Percentiles rank a stretch among this genome's conserved stretches.
Conservation (phyloP, 192 early-diverging fungal species). For the Bifiguratus adelaidae region DNA sequence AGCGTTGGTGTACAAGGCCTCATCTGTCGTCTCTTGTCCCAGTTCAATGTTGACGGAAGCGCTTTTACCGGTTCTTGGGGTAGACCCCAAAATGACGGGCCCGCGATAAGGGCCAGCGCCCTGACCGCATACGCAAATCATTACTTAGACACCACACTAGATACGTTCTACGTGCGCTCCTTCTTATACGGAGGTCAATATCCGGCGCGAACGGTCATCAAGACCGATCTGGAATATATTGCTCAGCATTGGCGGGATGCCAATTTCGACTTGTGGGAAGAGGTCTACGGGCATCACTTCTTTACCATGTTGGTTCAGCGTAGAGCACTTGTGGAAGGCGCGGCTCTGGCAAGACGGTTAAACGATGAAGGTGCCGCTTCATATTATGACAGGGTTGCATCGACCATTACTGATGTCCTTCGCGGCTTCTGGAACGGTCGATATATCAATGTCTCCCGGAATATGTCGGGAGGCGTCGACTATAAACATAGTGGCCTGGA, state of each 20-base stretch:
- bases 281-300: constrained; percentile 55
- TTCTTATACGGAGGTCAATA: constrained; percentile 13
- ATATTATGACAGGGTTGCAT: constrained; percentile 22
- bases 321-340: constrained; percentile 42
- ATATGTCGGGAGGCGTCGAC: constrained; percentile 21
- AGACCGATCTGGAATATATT: constrained; percentile 53
- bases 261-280: constrained; percentile 71
- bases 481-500: constrained; percentile 46
- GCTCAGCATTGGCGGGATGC: constrained; percentile 26
- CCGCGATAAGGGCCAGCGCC: constrained; percentile 36
- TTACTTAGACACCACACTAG: constrained; percentile 19
- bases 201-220: constrained; percentile 23
- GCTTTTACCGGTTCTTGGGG: constrained; percentile 40
- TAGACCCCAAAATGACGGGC: constrained; percentile 64
- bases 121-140: constrained; percentile 26
- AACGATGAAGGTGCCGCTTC: constrained; percentile 20
- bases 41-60: constrained; percentile 41
- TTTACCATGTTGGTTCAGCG: constrained; percentile 58
- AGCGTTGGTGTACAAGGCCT: too few species aligned
- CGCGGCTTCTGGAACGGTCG: constrained; percentile 32
- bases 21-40: too few species aligned
- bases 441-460: constrained; percentile 26
- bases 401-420: constrained; percentile 16
- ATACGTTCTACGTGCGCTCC: constrained; percentile 9
- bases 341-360: constrained; percentile 26